Conservation (phyloP, 306 rosid genomes). For the Trifolium fragiferum region DNA sequence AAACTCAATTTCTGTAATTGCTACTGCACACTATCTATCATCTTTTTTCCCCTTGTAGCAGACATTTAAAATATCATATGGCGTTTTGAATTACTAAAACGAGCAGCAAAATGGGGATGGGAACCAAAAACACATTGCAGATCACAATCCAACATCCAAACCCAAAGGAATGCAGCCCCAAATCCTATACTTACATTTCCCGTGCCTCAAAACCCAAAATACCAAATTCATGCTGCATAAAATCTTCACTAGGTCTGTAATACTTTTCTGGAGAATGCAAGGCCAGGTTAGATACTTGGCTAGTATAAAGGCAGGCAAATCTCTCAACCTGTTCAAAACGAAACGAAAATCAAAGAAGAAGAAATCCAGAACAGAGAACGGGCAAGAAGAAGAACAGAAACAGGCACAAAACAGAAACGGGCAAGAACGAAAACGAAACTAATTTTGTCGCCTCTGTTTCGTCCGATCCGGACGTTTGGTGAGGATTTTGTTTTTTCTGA, state of each 20-base stretch:
- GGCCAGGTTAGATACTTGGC: conserved; percentile 92
- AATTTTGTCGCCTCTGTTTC: too few species aligned
- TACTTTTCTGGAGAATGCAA: conserved; percentile 89
- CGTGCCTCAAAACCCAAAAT: conserved; percentile 61
- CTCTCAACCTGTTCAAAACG: conserved; percentile 99
- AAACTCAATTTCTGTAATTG: conserved; percentile 20
- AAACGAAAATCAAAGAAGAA: too few species aligned
- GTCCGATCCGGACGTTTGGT: too few species aligned
- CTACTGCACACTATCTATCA: background rate
- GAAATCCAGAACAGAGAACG: too few species aligned
- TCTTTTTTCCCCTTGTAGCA: background rate
- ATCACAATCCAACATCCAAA: conserved; percentile 35
- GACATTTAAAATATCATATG: conserved; percentile 3
- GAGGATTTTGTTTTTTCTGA: too few species aligned
- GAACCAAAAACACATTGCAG: background rate
- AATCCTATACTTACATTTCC: conserved; percentile 23
- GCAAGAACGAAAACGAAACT: too few species aligned
- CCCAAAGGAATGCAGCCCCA: conserved; percentile 25
- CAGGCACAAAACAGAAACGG: too few species aligned
- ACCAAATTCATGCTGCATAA: conserved; percentile 91
- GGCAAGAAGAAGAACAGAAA: too few species aligned
- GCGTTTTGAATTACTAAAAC: background rate
- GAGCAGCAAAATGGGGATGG: conserved; percentile 1
- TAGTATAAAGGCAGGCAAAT: conserved; percentile 93
- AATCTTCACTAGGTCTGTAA: conserved; percentile 96